These are phyloP conservation scores for Tricholoma terreum DNA, from an alignment of 768 basidiomycete species.

Conservation along the genomic window DNA sequence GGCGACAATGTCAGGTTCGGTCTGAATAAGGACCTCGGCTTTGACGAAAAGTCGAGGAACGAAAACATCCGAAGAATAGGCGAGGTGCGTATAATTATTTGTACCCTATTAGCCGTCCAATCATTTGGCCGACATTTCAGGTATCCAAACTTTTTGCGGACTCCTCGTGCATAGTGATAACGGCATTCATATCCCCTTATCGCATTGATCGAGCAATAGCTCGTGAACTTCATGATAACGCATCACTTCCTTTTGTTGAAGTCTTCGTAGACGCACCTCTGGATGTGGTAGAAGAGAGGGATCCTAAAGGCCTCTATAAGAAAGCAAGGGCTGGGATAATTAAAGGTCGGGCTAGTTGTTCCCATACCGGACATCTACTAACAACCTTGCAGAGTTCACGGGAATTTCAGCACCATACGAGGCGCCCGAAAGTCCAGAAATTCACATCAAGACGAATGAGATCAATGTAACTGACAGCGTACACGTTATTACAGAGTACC, in stretches of 20 bases:
- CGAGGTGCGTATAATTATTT: constrained; percentile 56
- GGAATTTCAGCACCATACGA: constrained; percentile 98
- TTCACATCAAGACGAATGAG: constrained; percentile 89
- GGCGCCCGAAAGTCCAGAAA: constrained; percentile 77
- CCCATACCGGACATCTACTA: background rate
- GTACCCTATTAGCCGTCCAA: constrained; percentile 4
- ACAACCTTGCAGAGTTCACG: constrained; percentile 74
- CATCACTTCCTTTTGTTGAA: constrained; percentile 82
- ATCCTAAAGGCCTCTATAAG: constrained; percentile 97
- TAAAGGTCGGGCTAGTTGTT: constrained; percentile 58
- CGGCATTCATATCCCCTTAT: constrained; percentile 99
- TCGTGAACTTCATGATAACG: constrained; percentile 74
- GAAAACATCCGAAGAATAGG: constrained; percentile 97
- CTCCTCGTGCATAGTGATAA: constrained; percentile 79
- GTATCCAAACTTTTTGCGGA: constrained; percentile 94
- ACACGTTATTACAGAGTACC: constrained; percentile 73
- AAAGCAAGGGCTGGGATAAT: constrained; percentile 95
- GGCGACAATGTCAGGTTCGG: constrained; percentile 97
- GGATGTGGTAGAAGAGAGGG: constrained; percentile 81
- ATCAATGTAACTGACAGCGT: constrained; percentile 77
- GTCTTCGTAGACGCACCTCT: constrained; percentile 95
- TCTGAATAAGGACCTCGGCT: constrained; percentile 94
- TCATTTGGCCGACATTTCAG: constrained; percentile 35
- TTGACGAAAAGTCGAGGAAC: constrained; percentile 86
- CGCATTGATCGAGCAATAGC: constrained; percentile 79